Percentiles rank a stretch among this genome's conserved stretches.
phyloP scores from a whole-genome alignment of 2,329 filamentous ascomycete species.

The Mycosphaerella arachidis region DNA sequence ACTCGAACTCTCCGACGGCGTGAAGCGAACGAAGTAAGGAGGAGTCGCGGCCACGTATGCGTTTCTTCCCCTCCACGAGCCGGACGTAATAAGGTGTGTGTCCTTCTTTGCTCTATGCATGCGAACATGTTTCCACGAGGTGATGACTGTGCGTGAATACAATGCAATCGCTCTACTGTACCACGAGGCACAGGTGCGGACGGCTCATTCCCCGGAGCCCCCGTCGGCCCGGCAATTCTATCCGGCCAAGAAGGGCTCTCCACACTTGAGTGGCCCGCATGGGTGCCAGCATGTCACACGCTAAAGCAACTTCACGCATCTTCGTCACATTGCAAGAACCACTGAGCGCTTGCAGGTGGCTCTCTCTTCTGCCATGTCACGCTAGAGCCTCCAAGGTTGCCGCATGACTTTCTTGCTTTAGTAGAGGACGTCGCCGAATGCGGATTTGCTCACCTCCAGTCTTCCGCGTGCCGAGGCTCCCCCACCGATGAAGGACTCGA shows the following conservation, averaged over 20 bases:
- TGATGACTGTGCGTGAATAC: slow-evolving; percentile 1
- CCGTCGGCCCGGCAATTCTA: neutral
- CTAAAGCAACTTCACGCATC: slow-evolving; percentile 1
- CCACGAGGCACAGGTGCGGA: too few species aligned
- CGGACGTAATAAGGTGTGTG: slow-evolving; percentile 9
- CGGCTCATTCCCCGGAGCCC: neutral
- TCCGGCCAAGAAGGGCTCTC: neutral
- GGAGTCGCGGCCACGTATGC: neutral
- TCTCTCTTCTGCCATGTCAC: slow-evolving; percentile 1
- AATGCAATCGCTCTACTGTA: too few species aligned
- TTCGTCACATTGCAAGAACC: slow-evolving; percentile 9
- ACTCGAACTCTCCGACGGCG: neutral
- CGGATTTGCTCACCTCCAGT: slow-evolving; percentile 1
- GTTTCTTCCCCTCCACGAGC: neutral
- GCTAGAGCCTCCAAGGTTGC: slow-evolving; percentile 17
- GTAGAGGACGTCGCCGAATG: neutral
- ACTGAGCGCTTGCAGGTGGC: slow-evolving; percentile 18
- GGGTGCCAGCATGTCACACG: neutral
- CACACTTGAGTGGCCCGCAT: neutral
- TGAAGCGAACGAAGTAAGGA: neutral
- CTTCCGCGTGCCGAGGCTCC: neutral
- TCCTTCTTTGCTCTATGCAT: neutral
- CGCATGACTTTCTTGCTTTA: slow-evolving; percentile 9
- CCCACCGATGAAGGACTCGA: neutral
- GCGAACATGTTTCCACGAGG: slow-evolving; percentile 4